Evolutionary conservation across 2,329 filamentous ascomycete species (phyloP).

Genomic region (Penicillium sp.): DNA sequence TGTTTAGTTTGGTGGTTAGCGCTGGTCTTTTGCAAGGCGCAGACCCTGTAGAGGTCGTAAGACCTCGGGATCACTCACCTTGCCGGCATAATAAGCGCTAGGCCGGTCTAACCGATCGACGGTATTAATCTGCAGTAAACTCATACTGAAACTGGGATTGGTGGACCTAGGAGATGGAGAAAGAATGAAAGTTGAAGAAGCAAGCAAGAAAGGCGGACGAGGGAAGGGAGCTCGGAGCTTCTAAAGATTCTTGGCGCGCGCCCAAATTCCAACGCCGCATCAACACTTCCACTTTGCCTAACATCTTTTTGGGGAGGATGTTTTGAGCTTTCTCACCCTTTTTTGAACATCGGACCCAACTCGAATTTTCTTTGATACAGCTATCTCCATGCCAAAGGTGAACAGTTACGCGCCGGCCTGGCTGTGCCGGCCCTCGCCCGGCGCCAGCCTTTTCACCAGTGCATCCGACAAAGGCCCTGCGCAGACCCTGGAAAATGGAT

Average conservation of each 20-base stretch:
- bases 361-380: not conserved
- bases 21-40: not conserved
- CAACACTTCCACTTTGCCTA: slow-evolving; percentile 14
- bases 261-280: slow-evolving; percentile 21
- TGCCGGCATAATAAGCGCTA: slow-evolving; percentile 86
- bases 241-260: slow-evolving; percentile 24
- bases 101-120: slow-evolving; percentile 91
- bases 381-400: slow-evolving; percentile 72
- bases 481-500: slow-evolving; percentile 26
- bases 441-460: slow-evolving; percentile 72
- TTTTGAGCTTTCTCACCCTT: not conserved
- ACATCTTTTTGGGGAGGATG: slow-evolving; percentile 8
- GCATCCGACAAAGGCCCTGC: slow-evolving; percentile 43
- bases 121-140: slow-evolving; percentile 51
- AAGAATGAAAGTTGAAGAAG: not conserved
- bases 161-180: not conserved
- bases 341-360: not conserved
- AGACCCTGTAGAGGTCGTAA: not conserved
- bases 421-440: slow-evolving; percentile 76
- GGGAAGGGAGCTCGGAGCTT: slow-evolving; percentile 26
- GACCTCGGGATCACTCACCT: slow-evolving; percentile 55
- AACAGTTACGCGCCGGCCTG: slow-evolving; percentile 83
- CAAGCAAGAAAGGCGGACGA: slow-evolving; percentile 15
- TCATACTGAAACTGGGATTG: slow-evolving; percentile 25
- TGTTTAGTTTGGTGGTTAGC: slow-evolving; percentile 34